Percentiles rank a stretch among this genome's conserved stretches.
Conservation (phyloP, 441 rosid genomes). For the Erodium texanum region DNA sequence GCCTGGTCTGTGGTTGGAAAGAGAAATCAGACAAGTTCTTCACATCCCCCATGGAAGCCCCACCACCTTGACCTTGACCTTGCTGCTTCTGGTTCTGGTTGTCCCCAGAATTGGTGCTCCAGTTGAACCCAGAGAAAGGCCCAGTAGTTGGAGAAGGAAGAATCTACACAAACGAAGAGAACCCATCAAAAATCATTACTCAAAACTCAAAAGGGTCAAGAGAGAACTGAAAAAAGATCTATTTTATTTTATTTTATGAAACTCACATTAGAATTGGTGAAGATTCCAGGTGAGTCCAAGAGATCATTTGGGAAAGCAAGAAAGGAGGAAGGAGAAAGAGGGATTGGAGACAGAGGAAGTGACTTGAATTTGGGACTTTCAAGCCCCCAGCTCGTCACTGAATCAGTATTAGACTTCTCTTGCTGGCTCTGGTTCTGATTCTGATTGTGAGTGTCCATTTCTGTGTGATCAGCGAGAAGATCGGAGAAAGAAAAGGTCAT, state of each 20-base stretch:
- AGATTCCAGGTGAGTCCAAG: slow-evolving; percentile 65
- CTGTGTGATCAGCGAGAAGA: background rate
- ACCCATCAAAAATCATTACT: background rate
- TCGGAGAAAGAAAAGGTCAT: background rate
- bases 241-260: background rate
- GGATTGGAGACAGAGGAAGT: slow-evolving; percentile 31
- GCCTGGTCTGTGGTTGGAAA: slow-evolving; percentile 12
- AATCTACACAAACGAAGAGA: slow-evolving; percentile 32
- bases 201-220: background rate
- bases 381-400: background rate
- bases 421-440: slow-evolving; percentile 13
- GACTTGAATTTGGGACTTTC: background rate
- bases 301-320: slow-evolving; percentile 77
- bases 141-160: slow-evolving; percentile 92
- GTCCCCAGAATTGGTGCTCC: slow-evolving; percentile 30
- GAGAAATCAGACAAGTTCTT: no score
- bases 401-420: no score
- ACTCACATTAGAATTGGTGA: slow-evolving; percentile 45
- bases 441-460: background rate
- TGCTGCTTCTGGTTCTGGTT: slow-evolving; percentile 34
- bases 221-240: background rate
- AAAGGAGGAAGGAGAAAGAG: slow-evolving; percentile 59
- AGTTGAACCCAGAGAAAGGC: slow-evolving; percentile 41
- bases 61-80: no score
- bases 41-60: no score